Evolutionary conservation across 805 yeast species (phyloP).

Genomic region (Pichia cabralensis): DNA sequence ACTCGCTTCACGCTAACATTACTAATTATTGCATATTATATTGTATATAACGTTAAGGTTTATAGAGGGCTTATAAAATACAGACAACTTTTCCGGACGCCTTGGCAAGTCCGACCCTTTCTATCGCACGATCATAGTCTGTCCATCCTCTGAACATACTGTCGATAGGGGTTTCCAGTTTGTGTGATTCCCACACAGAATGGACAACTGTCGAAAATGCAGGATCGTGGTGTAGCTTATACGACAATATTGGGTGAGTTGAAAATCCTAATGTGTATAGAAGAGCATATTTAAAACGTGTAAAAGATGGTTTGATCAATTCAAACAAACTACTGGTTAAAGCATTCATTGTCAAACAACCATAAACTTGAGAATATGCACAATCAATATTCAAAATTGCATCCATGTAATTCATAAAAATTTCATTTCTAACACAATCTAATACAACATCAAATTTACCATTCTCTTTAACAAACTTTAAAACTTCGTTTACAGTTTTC

Average conservation of each 20-base stretch:
- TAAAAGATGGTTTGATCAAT: constrained; percentile 1
- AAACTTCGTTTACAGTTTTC: constrained; percentile 27
- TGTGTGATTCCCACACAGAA: constrained; percentile 33
- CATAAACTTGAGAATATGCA: constrained; percentile 44
- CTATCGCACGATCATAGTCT: constrained; percentile 43
- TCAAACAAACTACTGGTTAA: background rate
- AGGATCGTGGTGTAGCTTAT: constrained; percentile 2
- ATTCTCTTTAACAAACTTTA: constrained; percentile 22
- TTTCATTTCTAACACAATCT: constrained; percentile 56
- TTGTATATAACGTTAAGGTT: too few species aligned
- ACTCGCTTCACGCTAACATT: too few species aligned
- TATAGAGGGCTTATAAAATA: background rate
- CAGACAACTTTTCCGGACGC: constrained; percentile 61
- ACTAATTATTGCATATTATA: too few species aligned
- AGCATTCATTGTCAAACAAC: constrained; percentile 38
- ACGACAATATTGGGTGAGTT: background rate
- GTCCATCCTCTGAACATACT: constrained; percentile 36
- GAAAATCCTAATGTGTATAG: background rate
- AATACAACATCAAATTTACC: constrained; percentile 50
- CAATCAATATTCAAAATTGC: constrained; percentile 41
- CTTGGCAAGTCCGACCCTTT: constrained; percentile 33
- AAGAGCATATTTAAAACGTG: background rate
- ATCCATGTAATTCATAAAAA: constrained; percentile 25
- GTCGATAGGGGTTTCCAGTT: constrained; percentile 42
- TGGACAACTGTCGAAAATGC: constrained; percentile 27